Conservation (phyloP, 768 basidiomycete genomes). For the Pleurotus sapidus region DNA sequence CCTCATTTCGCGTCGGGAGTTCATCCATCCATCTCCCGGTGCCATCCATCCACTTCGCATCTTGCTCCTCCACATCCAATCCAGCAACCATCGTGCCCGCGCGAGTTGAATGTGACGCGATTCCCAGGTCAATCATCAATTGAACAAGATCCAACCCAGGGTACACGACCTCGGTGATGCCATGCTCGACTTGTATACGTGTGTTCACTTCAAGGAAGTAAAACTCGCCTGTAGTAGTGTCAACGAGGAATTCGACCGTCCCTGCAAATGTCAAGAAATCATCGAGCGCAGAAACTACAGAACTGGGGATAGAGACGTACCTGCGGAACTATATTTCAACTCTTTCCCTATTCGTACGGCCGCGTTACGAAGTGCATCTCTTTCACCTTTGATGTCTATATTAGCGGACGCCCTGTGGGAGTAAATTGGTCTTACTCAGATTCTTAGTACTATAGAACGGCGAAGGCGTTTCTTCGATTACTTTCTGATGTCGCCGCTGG, state of each 20-base stretch:
- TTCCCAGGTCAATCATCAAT: constrained; percentile 61
- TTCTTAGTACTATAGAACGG: constrained; percentile 40
- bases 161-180: constrained; percentile 56
- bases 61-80: neutral
- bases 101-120: constrained; percentile 26
- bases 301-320: constrained; percentile 23
- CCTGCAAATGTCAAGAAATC: constrained; percentile 29
- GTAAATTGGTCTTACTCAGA: neutral
- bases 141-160: constrained; percentile 59
- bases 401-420: neutral
- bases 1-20: constrained; percentile 15
- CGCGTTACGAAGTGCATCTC: constrained; percentile 47
- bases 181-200: constrained; percentile 67
- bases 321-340: constrained; percentile 59
- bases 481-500: constrained; percentile 70
- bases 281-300: neutral
- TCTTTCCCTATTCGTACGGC: constrained; percentile 45
- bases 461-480: constrained; percentile 68
- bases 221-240: constrained; percentile 48
- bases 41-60: too few species aligned
- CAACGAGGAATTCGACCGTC: constrained; percentile 67
- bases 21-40: neutral
- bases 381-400: constrained; percentile 34
- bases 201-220: constrained; percentile 77
- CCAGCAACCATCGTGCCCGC: constrained; percentile 10